Percentiles rank a stretch among this genome's conserved stretches.
Conservation (phyloP, 1,284 basidiomycete genomes). For the Leccinum huronense region DNA sequence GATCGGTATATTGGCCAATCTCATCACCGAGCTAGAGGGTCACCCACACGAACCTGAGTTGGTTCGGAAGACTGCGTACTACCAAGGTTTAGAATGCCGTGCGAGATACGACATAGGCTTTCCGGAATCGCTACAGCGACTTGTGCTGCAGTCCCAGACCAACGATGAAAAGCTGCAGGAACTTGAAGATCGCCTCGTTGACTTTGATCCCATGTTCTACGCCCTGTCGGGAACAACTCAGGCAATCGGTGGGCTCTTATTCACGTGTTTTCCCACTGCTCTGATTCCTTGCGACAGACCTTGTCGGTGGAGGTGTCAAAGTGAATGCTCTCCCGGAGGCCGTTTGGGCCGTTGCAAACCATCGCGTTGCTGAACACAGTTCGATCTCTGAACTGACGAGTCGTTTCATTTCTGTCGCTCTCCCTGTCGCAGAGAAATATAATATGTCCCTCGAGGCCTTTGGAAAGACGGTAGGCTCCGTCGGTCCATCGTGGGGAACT, state of each 20-base stretch:
- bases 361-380: conserved; percentile 42
- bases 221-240: conserved; percentile 45
- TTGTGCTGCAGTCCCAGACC: conserved; percentile 30
- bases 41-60: conserved; percentile 44
- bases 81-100: conserved; percentile 29
- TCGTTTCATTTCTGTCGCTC: conserved; percentile 36
- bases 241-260: conserved; percentile 39
- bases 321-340: conserved; percentile 46
- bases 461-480: conserved; percentile 33
- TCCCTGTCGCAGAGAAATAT: conserved; percentile 36
- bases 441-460: conserved; percentile 47
- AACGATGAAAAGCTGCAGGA: conserved; percentile 31
- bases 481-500: conserved; percentile 22
- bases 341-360: conserved; percentile 40
- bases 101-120: conserved; percentile 31
- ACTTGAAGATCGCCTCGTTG: conserved; percentile 33
- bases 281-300: conserved; percentile 28
- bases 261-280: neutral
- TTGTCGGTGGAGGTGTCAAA: conserved; percentile 49
- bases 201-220: conserved; percentile 30
- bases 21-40: conserved; percentile 54
- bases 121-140: conserved; percentile 29
- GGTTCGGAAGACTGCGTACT: conserved; percentile 30
- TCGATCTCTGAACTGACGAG: conserved; percentile 36
- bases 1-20: conserved; percentile 54